These are phyloP conservation scores for Alternaria solani DNA, from an alignment of 2,329 filamentous ascomycete species.

Conservation along the genomic window DNA sequence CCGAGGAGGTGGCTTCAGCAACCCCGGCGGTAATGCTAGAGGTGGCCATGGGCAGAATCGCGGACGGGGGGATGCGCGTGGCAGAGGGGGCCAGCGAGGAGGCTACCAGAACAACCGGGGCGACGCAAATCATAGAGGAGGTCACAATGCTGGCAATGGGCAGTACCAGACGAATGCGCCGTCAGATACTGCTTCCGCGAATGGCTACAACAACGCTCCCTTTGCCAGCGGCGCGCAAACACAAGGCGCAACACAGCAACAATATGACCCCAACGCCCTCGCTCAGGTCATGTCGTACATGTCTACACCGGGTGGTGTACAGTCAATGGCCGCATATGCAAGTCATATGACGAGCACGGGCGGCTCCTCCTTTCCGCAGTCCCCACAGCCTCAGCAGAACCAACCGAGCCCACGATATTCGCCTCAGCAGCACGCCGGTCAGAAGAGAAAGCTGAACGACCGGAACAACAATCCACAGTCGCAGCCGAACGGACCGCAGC, in stretches of 20 bases:
- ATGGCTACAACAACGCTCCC: constrained; percentile 25
- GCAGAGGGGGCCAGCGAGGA: constrained; percentile 31
- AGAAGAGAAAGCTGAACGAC: constrained; percentile 42
- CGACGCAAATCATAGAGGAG: constrained; percentile 17
- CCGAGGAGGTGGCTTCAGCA: constrained; percentile 31
- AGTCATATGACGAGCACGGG: constrained; percentile 28
- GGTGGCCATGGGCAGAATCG: constrained; percentile 28
- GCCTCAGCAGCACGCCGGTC: constrained; percentile 31
- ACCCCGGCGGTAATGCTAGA: constrained; percentile 16
- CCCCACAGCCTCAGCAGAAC: constrained; percentile 9
- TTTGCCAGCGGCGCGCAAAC: constrained; percentile 21
- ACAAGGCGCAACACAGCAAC: constrained; percentile 18
- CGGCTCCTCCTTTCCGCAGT: constrained; percentile 6
- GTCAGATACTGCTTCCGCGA: constrained; percentile 1
- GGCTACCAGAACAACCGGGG: constrained; percentile 29
- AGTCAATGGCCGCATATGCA: constrained; percentile 39
- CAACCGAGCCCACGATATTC: constrained; percentile 23
- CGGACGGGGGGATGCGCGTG: constrained; percentile 24
- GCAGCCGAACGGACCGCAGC: constrained; percentile 20
- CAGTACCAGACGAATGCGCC: constrained; percentile 15
- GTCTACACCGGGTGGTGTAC: constrained; percentile 38
- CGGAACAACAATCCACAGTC: constrained; percentile 19
- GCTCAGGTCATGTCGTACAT: constrained; percentile 43
- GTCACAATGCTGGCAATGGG: constrained; percentile 8
- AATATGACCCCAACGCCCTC: constrained; percentile 33